Conservation (phyloP, 345 rosid genomes). For the Murraya koenigii region DNA sequence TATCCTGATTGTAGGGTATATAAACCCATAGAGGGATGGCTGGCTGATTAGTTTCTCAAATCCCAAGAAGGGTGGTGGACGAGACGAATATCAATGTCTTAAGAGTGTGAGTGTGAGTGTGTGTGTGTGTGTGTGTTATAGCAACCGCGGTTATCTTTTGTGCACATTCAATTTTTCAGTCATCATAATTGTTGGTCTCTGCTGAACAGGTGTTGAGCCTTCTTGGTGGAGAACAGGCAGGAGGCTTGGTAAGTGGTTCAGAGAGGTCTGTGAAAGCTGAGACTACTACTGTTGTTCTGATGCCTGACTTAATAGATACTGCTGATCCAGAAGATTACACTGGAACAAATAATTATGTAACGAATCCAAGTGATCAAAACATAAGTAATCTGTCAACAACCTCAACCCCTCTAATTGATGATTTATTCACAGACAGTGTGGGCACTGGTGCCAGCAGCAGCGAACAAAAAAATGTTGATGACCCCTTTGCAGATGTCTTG, state of each 20-base stretch:
- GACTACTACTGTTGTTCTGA: slow-evolving; percentile 33
- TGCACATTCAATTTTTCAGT: not conserved
- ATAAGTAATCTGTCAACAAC: slow-evolving; percentile 31
- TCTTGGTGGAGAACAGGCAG: slow-evolving; percentile 53
- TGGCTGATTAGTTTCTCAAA: not conserved
- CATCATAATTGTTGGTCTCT: slow-evolving; percentile 6
- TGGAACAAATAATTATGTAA: slow-evolving; percentile 42
- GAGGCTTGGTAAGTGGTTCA: slow-evolving; percentile 37
- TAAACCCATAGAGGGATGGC: not conserved
- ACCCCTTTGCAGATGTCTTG: slow-evolving; percentile 86
- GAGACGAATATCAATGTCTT: not conserved
- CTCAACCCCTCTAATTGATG: slow-evolving; percentile 55
- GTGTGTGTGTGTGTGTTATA: not conserved
- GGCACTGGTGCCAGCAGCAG: slow-evolving; percentile 31
- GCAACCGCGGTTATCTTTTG: not conserved
- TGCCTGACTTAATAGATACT: slow-evolving; percentile 84
- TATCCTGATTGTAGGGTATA: not conserved
- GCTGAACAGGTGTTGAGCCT: slow-evolving; percentile 70
- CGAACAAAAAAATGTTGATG: slow-evolving; percentile 53
- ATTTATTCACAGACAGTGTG: slow-evolving; percentile 67
- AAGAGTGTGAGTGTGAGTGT: not conserved
- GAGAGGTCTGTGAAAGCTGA: slow-evolving; percentile 47
- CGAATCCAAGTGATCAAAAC: slow-evolving; percentile 36
- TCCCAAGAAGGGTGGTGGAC: not conserved
- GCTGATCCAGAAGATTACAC: slow-evolving; percentile 48